Percentiles rank a stretch among this genome's conserved stretches.
Evolutionary conservation across 108 stramenopile genomes (phyloP).

Genomic region (Skeletonema menzelii): DNA sequence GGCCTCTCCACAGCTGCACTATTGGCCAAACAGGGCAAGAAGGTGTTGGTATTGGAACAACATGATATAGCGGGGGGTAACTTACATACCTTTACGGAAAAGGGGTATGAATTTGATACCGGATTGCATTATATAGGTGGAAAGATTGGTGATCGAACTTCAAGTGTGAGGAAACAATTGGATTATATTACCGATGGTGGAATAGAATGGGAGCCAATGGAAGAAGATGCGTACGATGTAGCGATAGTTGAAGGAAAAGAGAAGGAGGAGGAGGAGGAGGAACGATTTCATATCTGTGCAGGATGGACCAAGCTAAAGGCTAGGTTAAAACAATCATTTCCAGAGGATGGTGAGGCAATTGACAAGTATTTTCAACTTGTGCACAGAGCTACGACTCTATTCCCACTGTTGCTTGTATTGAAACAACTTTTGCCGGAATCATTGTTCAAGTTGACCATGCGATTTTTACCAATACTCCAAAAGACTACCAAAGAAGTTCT

Average conservation of each 20-base stretch:
- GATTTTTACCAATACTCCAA: constrained; percentile 1
- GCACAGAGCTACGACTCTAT: background rate
- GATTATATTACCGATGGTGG: constrained; percentile 37
- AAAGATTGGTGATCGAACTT: constrained; percentile 23
- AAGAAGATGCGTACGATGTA: constrained; percentile 35
- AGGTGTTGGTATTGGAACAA: constrained; percentile 60
- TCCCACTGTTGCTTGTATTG: constrained; percentile 12
- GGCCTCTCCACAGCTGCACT: constrained; percentile 49
- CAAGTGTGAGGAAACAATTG: constrained; percentile 15
- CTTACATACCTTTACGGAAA: constrained; percentile 53
- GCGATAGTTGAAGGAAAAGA: constrained; percentile 7
- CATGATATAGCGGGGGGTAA: constrained; percentile 55
- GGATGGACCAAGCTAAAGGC: constrained; percentile 27
- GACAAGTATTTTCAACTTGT: constrained; percentile 26
- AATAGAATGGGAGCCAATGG: constrained; percentile 48
- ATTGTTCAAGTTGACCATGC: constrained; percentile 5
- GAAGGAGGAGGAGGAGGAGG: background rate
- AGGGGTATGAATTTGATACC: constrained; percentile 60
- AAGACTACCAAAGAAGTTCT: constrained; percentile 38
- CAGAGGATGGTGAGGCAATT: constrained; percentile 26
- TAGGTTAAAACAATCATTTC: constrained; percentile 21
- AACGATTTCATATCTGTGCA: constrained; percentile 18
- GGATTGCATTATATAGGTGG: constrained; percentile 64
- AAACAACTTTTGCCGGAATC: constrained; percentile 20
- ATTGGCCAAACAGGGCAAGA: constrained; percentile 52